Percentiles rank a stretch among this genome's conserved stretches.
Conservation (phyloP, 1,139 yeast genomes). For the Blastobotrys malaysiensis region DNA sequence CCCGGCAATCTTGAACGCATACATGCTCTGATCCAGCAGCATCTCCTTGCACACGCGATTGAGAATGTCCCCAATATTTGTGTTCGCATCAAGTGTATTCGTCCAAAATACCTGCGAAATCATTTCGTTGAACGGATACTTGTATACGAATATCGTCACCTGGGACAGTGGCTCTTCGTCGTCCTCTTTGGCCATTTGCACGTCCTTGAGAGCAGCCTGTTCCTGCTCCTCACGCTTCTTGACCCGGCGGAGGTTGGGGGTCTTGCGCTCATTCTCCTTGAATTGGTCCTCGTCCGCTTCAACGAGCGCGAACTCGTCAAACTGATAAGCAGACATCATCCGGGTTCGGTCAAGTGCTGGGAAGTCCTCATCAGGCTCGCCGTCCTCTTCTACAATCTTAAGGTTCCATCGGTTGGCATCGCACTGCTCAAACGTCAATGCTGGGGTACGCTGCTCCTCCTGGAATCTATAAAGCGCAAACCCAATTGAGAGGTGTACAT, state of each 20-base stretch:
- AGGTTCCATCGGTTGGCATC: slow-evolving; percentile 41
- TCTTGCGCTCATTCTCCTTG: slow-evolving; percentile 31
- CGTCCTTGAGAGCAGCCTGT: not conserved
- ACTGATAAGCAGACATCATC: slow-evolving; percentile 37
- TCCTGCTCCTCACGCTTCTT: not conserved
- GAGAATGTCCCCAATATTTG: slow-evolving; percentile 26
- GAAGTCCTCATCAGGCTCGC: slow-evolving; percentile 43
- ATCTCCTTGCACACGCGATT: slow-evolving; percentile 32
- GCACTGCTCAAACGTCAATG: slow-evolving; percentile 27
- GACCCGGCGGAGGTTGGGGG: slow-evolving; percentile 25
- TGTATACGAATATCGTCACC: slow-evolving; percentile 25
- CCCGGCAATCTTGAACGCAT: slow-evolving; percentile 33
- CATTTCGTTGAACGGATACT: slow-evolving; percentile 34
- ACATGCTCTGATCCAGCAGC: slow-evolving; percentile 32
- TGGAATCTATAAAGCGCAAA: slow-evolving; percentile 35
- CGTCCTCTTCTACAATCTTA: slow-evolving; percentile 43
- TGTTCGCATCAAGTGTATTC: slow-evolving; percentile 19
- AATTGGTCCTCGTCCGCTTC: slow-evolving; percentile 35
- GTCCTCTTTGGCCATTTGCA: not conserved
- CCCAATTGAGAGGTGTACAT: slow-evolving; percentile 40
- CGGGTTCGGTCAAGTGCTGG: slow-evolving; percentile 42
- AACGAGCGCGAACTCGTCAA: slow-evolving; percentile 43
- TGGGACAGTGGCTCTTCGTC: slow-evolving; percentile 9
- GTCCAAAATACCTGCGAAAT: slow-evolving; percentile 31
- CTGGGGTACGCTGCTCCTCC: slow-evolving; percentile 29